Base-by-base conservation (phyloP, 352 stramenopile genomes). In the Pythium vanterpoolii region DNA sequence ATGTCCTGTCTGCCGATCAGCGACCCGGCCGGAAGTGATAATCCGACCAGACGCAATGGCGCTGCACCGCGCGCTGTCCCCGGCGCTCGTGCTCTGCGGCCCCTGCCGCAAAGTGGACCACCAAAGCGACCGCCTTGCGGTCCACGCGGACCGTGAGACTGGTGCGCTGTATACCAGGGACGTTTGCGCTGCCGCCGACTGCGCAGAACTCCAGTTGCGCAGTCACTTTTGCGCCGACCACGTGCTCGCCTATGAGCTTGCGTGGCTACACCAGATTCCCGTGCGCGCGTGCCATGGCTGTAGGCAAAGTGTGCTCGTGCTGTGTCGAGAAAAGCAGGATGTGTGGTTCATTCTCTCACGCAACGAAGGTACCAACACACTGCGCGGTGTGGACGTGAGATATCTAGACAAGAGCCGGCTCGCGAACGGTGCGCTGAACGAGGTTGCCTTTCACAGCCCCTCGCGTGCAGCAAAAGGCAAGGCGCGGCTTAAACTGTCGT, bases 31-130 rank as follows among this genome's bases (percentile, higher is more conserved):
- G 16, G 45, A 52, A 38, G 28, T 19, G 44, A 39, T 33, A 18
- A 42, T 42, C 34, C 34, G 18, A 6, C 19, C 34, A 9, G 33
- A 38, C 33, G 23, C 38, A 34, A 75, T 85, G 69, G 62, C 50
- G 42, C 73, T 88, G 48, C 64, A 69, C 46, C 73, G 74, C 31
- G 57, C 60, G 49, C 73, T 89, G 23, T 68, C 73, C 23, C 81
- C 81, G 31, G 49, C 70, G 71, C 78, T 90, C 28, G 78, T 87
- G 57, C 74, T 90, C 28, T 90, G 81, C 64, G 62, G 58, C 24
- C 50, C 40, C 31, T 90, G 81, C 51, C 69, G 80, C 48, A 51
- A 72, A 0, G 57, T 60, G 28, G 61, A 69, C 24, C 68, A 71
- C 28, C 61, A 75, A 38, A 68, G 18, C 73, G 44, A 46, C 30